phyloP scores from a whole-genome alignment of 768 basidiomycete species.

The Hortiboletus flavorubellus region DNA sequence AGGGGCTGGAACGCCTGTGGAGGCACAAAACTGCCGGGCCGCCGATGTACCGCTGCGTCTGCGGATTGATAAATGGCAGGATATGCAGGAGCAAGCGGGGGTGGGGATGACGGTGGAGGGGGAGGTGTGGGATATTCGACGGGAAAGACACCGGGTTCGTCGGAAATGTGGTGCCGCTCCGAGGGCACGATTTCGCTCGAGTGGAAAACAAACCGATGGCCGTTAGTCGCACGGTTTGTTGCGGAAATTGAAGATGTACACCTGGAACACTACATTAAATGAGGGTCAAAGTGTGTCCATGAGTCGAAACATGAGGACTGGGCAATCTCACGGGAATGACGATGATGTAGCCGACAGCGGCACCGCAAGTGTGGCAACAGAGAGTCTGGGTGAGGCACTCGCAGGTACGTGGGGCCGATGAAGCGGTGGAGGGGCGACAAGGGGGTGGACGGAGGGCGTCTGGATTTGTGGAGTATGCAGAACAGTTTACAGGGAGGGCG shows the following conservation, averaged over 20 bases:
- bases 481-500: conserved; percentile 74
- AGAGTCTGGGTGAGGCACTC: conserved; percentile 83
- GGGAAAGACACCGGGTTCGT: conserved; percentile 61
- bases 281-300: conserved; percentile 11
- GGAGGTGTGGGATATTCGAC: conserved; percentile 36
- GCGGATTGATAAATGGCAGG: conserved; percentile 23
- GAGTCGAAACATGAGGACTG: conserved; percentile 2
- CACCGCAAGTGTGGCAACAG: conserved; percentile 77
- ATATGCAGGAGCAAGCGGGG: conserved; percentile 32
- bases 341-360: conserved; percentile 75
- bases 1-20: conserved; percentile 24
- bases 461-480: conserved; percentile 53
- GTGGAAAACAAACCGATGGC: conserved; percentile 86
- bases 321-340: conserved; percentile 51
- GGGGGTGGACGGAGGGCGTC: conserved; percentile 40
- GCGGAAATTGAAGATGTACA: conserved; percentile 70
- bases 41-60: conserved; percentile 26
- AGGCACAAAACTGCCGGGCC: conserved; percentile 1
- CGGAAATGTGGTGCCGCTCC: conserved; percentile 60
- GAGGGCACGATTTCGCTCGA: conserved; percentile 60
- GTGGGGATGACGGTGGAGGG: conserved; percentile 30
- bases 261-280: conserved; percentile 49
- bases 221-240: conserved; percentile 73
- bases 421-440: conserved; percentile 34
- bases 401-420: conserved; percentile 55